Conservation (phyloP, 371 early-diverging fungal species). For the Rhizopus stolonifer region DNA sequence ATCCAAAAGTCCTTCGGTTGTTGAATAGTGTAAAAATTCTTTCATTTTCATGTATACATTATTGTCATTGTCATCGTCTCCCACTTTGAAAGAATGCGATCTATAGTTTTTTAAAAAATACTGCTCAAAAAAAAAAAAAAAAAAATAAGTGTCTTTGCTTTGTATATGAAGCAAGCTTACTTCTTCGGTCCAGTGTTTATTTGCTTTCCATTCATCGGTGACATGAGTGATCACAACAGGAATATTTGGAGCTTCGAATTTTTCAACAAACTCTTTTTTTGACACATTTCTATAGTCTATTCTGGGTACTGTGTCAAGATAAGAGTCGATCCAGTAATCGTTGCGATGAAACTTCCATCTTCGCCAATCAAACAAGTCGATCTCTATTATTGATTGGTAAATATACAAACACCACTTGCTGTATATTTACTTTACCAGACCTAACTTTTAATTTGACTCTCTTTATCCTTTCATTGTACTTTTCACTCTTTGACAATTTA, state of each 20-base stretch:
- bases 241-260: slow-evolving; percentile 54
- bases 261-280: slow-evolving; percentile 58
- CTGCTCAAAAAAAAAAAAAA: too few relatives aligned
- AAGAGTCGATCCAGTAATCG: slow-evolving; percentile 52
- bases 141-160: neutral
- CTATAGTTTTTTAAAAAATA: slow-evolving; percentile 52
- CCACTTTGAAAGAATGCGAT: slow-evolving; percentile 73
- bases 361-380: slow-evolving; percentile 59
- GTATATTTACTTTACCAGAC: slow-evolving; percentile 40
- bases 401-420: too few relatives aligned
- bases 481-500: slow-evolving; percentile 17
- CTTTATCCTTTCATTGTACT: slow-evolving; percentile 44
- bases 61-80: slow-evolving; percentile 78
- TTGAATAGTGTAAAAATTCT: slow-evolving; percentile 65
- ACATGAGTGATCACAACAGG: slow-evolving; percentile 69
- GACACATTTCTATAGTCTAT: slow-evolving; percentile 52
- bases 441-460: slow-evolving; percentile 49
- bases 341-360: slow-evolving; percentile 50
- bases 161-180: slow-evolving; percentile 25
- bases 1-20: slow-evolving; percentile 57
- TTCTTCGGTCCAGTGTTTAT: slow-evolving; percentile 60
- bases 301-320: slow-evolving; percentile 44
- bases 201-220: slow-evolving; percentile 63
- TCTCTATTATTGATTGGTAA: slow-evolving; percentile 33
- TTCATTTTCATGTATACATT: slow-evolving; percentile 73